A percentile compares a stretch with the other conserved stretches of the same genome.
Conservation (phyloP, 768 basidiomycete genomes). For the Mycena polygramma region DNA sequence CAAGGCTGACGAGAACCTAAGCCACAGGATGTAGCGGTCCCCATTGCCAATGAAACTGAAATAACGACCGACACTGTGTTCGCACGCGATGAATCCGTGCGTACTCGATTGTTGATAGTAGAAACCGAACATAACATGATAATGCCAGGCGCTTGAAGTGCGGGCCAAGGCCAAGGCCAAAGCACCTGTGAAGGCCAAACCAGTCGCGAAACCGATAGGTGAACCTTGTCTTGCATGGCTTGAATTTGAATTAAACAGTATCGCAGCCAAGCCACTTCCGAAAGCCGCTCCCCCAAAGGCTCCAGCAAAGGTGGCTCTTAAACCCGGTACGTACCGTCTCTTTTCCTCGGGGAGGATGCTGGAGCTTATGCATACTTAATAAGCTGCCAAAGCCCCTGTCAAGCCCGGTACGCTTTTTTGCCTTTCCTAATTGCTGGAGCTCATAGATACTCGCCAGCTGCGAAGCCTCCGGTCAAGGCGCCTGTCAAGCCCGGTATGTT, state of each 20-base stretch:
- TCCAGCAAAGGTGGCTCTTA: neutral
- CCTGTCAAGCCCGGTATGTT: conserved; percentile 4
- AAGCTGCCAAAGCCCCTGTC: neutral
- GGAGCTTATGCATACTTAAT: too few relatives aligned
- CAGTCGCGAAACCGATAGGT: neutral
- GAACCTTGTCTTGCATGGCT: neutral
- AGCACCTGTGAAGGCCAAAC: neutral
- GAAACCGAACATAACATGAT: too few relatives aligned
- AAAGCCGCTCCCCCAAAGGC: neutral
- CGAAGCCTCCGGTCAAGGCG: conserved; percentile 10
- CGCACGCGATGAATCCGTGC: too few relatives aligned
- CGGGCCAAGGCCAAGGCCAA: conserved; percentile 1
- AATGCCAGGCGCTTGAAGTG: neutral
- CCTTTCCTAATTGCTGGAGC: too few relatives aligned
- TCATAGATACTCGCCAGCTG: neutral
- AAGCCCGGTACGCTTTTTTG: too few relatives aligned
- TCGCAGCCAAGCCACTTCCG: neutral
- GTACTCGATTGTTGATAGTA: too few relatives aligned
- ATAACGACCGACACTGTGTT: too few relatives aligned
- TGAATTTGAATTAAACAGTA: neutral
- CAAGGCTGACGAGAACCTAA: too few relatives aligned
- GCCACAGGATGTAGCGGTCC: too few relatives aligned
- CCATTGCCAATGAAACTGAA: too few relatives aligned
- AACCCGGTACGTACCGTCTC: neutral
- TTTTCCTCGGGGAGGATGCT: too few relatives aligned